Evolutionary conservation across 768 basidiomycete species (phyloP), one percentile per base, ranked within the genome.

Genomic region (Sutorius australiensis): DNA sequence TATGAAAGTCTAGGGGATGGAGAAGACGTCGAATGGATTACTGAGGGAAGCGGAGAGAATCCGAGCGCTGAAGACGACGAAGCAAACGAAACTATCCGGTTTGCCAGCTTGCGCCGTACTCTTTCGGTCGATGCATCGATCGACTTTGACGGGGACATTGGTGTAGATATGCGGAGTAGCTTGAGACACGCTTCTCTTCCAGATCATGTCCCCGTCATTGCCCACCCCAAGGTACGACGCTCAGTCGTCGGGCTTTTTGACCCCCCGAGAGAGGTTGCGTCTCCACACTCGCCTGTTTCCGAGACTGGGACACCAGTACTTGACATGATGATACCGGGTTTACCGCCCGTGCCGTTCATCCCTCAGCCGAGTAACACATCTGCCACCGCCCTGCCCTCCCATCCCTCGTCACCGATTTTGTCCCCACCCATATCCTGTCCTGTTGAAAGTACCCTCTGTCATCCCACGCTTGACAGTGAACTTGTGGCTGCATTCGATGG

Each of bases 1-100:
- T 92, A 90, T 56, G 87, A 89, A 55, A 82, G 73, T 50, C 75
- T 91, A 34, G 77, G 77, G 21, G 82, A 83, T 41, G 77, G 75
- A 12, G 76, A 77, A 46, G 73, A 76, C 32, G 68, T 62, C 16
- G 64, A 71, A 42, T 69, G 70, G 68, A 14, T 59, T 6, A 58
- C 77, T 13, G 81, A 85, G 48, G 70, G 80, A 38, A 74, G 77
- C 30, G 64, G 77, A 28, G 53, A 52, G 13, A 67, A 69, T 34
- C 59, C 58, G 43, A 55, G 49, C 34, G 33, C 56, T 37, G 66
- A 66, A 31, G 61, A 72, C 8, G 62, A 64, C 17, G 68, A 67
- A 30, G 56, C 40, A 44, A 66, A 72, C 27, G 66, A 66, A 13
- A 71, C 68, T 3, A 68, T 69, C 33, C 61, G 70, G 48, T 60